Evolutionary conservation across 805 yeast species (phyloP).

Genomic region (Ogataea pini): DNA sequence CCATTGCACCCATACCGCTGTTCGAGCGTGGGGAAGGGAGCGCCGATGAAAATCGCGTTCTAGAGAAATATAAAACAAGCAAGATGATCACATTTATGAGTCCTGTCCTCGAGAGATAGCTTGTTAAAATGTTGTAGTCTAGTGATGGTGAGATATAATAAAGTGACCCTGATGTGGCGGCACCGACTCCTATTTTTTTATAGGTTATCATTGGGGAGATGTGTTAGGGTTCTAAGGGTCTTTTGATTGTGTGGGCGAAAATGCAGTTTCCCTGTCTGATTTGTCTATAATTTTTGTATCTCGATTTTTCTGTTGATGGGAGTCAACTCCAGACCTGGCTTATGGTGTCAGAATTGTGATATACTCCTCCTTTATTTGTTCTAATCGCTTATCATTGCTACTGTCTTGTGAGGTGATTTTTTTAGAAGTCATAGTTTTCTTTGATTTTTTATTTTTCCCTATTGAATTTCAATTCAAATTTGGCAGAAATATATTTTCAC

Average conservation of each 20-base stretch:
- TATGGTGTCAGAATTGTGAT: too few relatives aligned
- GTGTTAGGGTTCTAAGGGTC: too few relatives aligned
- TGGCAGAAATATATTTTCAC: not conserved
- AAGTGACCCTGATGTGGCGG: conserved; percentile 23
- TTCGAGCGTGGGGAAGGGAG: not conserved
- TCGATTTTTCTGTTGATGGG: too few relatives aligned
- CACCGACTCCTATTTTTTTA: conserved; percentile 22
- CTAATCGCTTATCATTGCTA: not conserved
- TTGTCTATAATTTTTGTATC: too few relatives aligned
- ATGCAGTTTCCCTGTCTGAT: too few relatives aligned
- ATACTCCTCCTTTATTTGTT: too few relatives aligned
- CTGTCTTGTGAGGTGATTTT: not conserved
- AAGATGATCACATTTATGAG: conserved; percentile 14
- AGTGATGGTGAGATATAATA: conserved; percentile 22
- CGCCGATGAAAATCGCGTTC: conserved; percentile 8
- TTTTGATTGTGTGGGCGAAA: too few relatives aligned
- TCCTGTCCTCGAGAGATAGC: conserved; percentile 14
- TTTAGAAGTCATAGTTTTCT: not conserved
- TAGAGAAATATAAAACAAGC: conserved; percentile 12
- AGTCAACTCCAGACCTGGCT: too few relatives aligned
- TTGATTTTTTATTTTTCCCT: not conserved
- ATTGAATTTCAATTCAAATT: too few relatives aligned
- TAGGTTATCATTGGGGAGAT: not conserved
- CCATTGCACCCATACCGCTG: conserved; percentile 2
- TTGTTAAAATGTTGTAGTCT: conserved; percentile 9